Base-by-base conservation (phyloP, 169 alveolate genomes). In the Plasmodium gaboni region DNA sequence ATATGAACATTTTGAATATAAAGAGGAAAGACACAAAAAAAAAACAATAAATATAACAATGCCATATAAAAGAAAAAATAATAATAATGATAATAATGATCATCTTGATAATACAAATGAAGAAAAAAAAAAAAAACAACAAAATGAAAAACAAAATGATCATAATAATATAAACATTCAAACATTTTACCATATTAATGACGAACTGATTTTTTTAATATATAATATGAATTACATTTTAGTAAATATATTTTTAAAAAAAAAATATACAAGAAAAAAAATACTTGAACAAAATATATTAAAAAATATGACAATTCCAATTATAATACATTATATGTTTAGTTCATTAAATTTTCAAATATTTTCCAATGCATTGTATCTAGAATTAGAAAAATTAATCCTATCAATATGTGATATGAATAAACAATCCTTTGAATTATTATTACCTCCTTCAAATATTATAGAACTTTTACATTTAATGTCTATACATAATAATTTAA, bases 271-370 rank as follows among this genome's bases (percentile, higher is more conserved):
- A 28, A 28, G 7, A 28, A 28, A 28, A 2, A 28, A 28, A 28
- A 28, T 28, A 3, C 42, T 3, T 28, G 42, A 28, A 28, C 42
- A 28, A 28, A 28, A 28, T 28, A 28, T 28, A 28, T 28, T 28
- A 28, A 28, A 28, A 28, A 2, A 28, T 28, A 28, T 28, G 42
- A 28, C 7, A 28, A 28, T 28, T 28, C 42, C 42, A 3, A 38
- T 80, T 13, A 32, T 80, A 9, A 67, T 46, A 19, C 55, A 68
- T 55, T 80, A 80, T 63, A 80, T 80, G 90, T 80, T 80, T 72
- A 51, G n/a, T 3, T 80, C 64, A 50, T 70, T 80, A 19, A 70
- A 57, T 1, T 80, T 28, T 60, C 22, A 53, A 32, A 38, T 80
- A 53, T 80, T 80, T 61, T 80, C 83, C n/a, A 80, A 51, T 28